phyloP scores from a whole-genome alignment of 163 green algal species.

The Trebouxia gelatinosa region DNA sequence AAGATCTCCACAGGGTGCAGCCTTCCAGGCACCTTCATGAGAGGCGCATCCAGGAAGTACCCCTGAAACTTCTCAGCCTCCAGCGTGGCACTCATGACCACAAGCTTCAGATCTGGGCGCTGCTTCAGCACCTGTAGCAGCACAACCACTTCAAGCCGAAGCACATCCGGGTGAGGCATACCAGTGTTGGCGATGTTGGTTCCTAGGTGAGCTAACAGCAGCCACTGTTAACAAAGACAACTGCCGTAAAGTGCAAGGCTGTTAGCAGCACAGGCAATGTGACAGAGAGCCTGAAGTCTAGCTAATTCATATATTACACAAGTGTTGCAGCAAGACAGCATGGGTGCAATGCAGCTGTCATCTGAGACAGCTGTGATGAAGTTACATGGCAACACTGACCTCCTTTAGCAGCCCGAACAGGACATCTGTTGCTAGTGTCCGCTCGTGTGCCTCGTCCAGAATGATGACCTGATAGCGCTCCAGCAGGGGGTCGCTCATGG shows the following conservation, averaged over 20 bases:
- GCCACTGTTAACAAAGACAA: too few species aligned
- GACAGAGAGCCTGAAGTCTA: too few species aligned
- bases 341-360: too few species aligned
- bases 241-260: too few species aligned
- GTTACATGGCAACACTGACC: conserved; percentile 42
- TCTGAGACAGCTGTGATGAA: too few species aligned
- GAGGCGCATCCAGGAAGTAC: conserved; percentile 97
- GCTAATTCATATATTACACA: too few species aligned
- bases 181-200: too few species aligned
- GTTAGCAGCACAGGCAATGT: too few species aligned
- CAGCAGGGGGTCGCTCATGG: conserved; percentile 85
- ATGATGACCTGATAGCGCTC: conserved; percentile 86
- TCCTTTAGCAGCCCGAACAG: conserved; percentile 98
- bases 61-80: conserved; percentile 97
- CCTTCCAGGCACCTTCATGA: conserved; percentile 94
- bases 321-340: too few species aligned
- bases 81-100: conserved; percentile 95
- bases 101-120: conserved; percentile 89
- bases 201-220: too few species aligned
- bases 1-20: conserved; percentile 99
- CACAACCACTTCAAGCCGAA: too few species aligned
- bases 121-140: conserved; percentile 83
- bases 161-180: too few species aligned
- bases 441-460: conserved; percentile 98
- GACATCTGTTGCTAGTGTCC: conserved; percentile 98